Conservation (phyloP, 1,139 yeast species). For the Scheffersomyces illinoinensis region DNA sequence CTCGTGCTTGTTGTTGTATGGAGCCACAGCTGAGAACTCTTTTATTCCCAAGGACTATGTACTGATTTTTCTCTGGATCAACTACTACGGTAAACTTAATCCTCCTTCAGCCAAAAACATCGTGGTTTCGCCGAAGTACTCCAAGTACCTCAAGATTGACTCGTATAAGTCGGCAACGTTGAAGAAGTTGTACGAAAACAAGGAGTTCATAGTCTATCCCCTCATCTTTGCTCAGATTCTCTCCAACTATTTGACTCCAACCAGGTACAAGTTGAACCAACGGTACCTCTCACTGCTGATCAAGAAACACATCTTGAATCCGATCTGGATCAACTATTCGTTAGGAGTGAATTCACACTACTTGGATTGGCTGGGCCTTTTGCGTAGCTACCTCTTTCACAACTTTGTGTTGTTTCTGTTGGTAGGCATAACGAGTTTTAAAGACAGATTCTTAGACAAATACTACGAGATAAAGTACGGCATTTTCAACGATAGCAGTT, state of each 20-base stretch:
- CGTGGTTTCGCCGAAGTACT: slow-evolving; percentile 23
- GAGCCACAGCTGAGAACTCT: slow-evolving; percentile 29
- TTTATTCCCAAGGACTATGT: slow-evolving; percentile 42
- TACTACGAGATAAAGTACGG: slow-evolving; percentile 29
- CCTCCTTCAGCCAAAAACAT: slow-evolving; percentile 36
- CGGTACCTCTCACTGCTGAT: slow-evolving; percentile 36
- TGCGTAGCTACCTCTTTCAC: slow-evolving; percentile 28
- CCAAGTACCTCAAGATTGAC: slow-evolving; percentile 28
- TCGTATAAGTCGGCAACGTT: slow-evolving; percentile 18
- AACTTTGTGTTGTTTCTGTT: slow-evolving; percentile 23
- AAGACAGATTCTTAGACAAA: slow-evolving; percentile 25
- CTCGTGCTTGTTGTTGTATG: slow-evolving; percentile 29
- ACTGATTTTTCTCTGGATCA: slow-evolving; percentile 35
- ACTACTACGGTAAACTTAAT: slow-evolving; percentile 35
- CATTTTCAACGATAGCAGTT: slow-evolving; percentile 8
- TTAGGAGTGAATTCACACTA: slow-evolving; percentile 27
- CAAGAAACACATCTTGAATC: slow-evolving; percentile 36
- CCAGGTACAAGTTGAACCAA: slow-evolving; percentile 37
- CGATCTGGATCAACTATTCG: slow-evolving; percentile 45
- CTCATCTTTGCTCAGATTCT: slow-evolving; percentile 41
- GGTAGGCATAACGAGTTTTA: slow-evolving; percentile 23
- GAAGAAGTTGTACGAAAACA: slow-evolving; percentile 26
- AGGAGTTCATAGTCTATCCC: slow-evolving; percentile 38
- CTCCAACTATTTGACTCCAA: slow-evolving; percentile 46
- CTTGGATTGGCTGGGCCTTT: slow-evolving; percentile 32